Evolutionary conservation across 2,329 filamentous ascomycete genomes (phyloP), one percentile per base, ranked within the genome.

Genomic region (Stachybotrys chartarum): DNA sequence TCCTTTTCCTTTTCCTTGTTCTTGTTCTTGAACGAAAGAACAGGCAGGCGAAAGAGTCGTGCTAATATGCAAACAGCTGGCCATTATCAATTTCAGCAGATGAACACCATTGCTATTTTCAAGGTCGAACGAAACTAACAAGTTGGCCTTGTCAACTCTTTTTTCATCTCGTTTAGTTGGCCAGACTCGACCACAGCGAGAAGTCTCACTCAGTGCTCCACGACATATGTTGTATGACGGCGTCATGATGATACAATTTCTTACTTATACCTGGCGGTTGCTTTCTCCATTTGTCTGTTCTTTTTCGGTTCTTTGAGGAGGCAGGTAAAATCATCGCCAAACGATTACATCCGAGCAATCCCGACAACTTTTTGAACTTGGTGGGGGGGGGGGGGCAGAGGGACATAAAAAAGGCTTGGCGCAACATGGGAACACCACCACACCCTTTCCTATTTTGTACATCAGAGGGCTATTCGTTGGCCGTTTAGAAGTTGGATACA

Each of bases 11-110:
- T 24, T 2, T 24, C 4, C 24, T 24, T 24, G 24, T 24, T 24
- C 24, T 24, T 24, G 24, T 24, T 24, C 24, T 24, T 24, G 24
- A 24, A 24, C 4, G 24, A 24, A 24, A 48, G 30, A 24, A 51
- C n/a, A 55, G 11, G 6, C 24, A 24, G 24, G 24, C 24, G 24
- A 24, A 24, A 4, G 24, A 24, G 24, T 24, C 3, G 17, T 47
- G 45, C 45, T 47, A 47, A 47, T n/a, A 8, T 16, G 50, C 17
- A 18, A 42, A 30, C 54, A 77, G 77, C 74, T 80, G 60, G 78
- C 78, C 39, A 71, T 80, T 42, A 80, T 80, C 57, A 78, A 77
- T 62, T 80, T 80, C 58, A 71, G 75, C 63, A 70, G 69, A 70
- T 75, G 63, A n/a, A 47, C 2, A 12, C 45, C n/a, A n/a, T 47